Conservation (phyloP, 208 protist genomes). For the Leishmania mexicana region DNA sequence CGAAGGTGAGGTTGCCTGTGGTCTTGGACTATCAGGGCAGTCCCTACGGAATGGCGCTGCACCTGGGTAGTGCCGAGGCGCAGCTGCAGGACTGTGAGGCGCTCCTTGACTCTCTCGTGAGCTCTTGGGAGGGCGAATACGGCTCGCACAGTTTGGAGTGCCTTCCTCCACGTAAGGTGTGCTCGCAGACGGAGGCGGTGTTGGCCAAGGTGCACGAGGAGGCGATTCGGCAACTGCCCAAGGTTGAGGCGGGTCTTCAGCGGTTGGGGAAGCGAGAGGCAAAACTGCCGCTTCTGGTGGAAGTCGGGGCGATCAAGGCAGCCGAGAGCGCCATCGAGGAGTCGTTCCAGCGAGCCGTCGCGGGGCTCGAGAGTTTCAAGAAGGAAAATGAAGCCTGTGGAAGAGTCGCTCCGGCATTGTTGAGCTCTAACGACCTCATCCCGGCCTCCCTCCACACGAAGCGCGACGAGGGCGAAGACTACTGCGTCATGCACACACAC, state of each 20-base stretch:
- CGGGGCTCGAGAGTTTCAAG: slow-evolving; percentile 36
- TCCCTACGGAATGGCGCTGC: slow-evolving; percentile 46
- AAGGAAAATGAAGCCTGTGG: slow-evolving; percentile 5
- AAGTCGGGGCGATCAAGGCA: slow-evolving; percentile 48
- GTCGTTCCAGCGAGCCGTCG: slow-evolving; percentile 27
- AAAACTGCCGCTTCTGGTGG: slow-evolving; percentile 60
- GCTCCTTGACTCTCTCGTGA: slow-evolving; percentile 35
- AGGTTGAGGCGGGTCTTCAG: slow-evolving; percentile 31
- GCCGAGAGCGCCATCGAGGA: slow-evolving; percentile 28
- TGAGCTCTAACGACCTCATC: slow-evolving; percentile 33
- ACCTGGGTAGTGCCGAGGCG: slow-evolving; percentile 47
- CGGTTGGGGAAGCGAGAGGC: slow-evolving; percentile 32
- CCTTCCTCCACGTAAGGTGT: slow-evolving; percentile 49
- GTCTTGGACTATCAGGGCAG: slow-evolving; percentile 20
- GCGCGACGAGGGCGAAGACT: slow-evolving; percentile 58
- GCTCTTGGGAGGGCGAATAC: slow-evolving; percentile 21
- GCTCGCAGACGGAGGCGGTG: slow-evolving; percentile 61
- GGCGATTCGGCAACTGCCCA: slow-evolving; percentile 53
- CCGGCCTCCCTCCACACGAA: slow-evolving; percentile 32
- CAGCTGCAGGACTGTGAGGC: slow-evolving; percentile 42
- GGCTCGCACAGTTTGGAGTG: slow-evolving; percentile 18
- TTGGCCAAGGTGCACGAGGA: slow-evolving; percentile 46
- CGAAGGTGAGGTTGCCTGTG: slow-evolving; percentile 48
- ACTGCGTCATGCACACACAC: slow-evolving; percentile 76
- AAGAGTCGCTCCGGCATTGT: background rate